Evolutionary conservation across 306 rosid genomes (phyloP), one percentile per base, ranked within the genome.

Genomic region (Senna siamea): DNA sequence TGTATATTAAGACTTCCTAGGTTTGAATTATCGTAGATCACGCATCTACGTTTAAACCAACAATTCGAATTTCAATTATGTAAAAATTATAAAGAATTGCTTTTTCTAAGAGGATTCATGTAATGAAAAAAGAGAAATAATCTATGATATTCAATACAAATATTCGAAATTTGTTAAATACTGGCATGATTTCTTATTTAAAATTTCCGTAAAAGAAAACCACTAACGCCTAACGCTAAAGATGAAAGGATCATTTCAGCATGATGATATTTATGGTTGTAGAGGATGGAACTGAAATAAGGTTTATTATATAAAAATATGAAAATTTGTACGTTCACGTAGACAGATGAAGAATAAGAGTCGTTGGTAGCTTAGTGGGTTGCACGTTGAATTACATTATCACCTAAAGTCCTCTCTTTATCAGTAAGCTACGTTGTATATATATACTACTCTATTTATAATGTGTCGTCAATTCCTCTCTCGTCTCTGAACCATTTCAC

Each of bases 351-450:
- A 73, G 30, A n/a, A 26, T 26, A 26, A 26, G 30, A 26, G 37
- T 40, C 70, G 77, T 85, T 80, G 78, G 79, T 77, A 77, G 47
- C 86, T 76, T 69, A 70, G 81, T 78, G 77, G 85, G 75, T 66
- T 69, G 83, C 90, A 92, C 92, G 97, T 88, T 77, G 70, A 67
- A 61, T 38, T 53, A 43, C 65, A 26, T 26, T 9, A n/a, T n/a
- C n/a, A n/a, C n/a, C n/a, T n/a, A n/a, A n/a, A n/a, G n/a, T n/a
- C n/a, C n/a, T n/a, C n/a, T n/a, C n/a, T n/a, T n/a, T n/a, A n/a
- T n/a, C n/a, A n/a, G n/a, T n/a, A n/a, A n/a, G n/a, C n/a, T n/a
- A n/a, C n/a, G n/a, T n/a, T n/a, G n/a, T n/a, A n/a, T n/a, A n/a
- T n/a, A n/a, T n/a, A n/a, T n/a, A n/a, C n/a, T n/a, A n/a, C n/a